Conservation (phyloP, 805 yeast genomes). For the Candida golubevii region DNA sequence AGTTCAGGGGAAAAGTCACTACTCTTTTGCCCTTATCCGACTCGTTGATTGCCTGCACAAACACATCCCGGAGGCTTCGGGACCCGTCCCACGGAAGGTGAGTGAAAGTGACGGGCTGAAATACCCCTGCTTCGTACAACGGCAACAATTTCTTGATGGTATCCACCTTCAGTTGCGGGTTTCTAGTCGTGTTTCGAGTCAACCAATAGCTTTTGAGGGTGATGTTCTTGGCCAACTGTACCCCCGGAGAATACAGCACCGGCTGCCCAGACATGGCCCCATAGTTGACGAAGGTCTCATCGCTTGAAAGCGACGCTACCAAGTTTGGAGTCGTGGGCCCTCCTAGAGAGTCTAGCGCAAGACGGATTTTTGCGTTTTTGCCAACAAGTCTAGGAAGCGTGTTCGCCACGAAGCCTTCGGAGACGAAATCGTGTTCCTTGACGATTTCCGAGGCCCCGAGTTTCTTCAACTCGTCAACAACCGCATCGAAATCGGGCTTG, state of each 20-base stretch:
- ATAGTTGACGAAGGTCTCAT: constrained; percentile 28
- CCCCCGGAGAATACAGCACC: constrained; percentile 18
- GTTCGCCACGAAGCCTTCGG: constrained; percentile 13
- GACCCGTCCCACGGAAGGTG: constrained; percentile 30
- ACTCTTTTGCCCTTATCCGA: constrained; percentile 10
- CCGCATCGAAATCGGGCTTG: constrained; percentile 19
- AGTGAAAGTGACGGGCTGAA: constrained; percentile 45
- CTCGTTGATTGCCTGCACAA: constrained; percentile 8
- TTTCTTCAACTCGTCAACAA: constrained; percentile 18
- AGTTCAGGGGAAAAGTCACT: constrained; percentile 9
- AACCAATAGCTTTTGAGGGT: constrained; percentile 31
- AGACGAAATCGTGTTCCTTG: constrained; percentile 24
- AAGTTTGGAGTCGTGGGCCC: constrained; percentile 21
- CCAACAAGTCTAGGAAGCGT: constrained; percentile 16
- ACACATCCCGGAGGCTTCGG: constrained; percentile 10
- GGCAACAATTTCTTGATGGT: constrained; percentile 54
- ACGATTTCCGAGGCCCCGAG: constrained; percentile 33
- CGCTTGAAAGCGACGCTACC: constrained; percentile 22
- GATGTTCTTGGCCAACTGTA: constrained; percentile 30
- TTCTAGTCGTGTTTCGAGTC: constrained; percentile 19
- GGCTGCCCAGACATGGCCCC: constrained; percentile 21
- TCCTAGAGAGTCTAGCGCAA: constrained; percentile 32
- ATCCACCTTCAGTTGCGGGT: constrained; percentile 56
- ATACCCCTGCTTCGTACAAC: constrained; percentile 54
- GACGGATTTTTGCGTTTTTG: constrained; percentile 20